Conservation (phyloP, 2,329 filamentous ascomycete genomes). For the Cladosporium phlei region DNA sequence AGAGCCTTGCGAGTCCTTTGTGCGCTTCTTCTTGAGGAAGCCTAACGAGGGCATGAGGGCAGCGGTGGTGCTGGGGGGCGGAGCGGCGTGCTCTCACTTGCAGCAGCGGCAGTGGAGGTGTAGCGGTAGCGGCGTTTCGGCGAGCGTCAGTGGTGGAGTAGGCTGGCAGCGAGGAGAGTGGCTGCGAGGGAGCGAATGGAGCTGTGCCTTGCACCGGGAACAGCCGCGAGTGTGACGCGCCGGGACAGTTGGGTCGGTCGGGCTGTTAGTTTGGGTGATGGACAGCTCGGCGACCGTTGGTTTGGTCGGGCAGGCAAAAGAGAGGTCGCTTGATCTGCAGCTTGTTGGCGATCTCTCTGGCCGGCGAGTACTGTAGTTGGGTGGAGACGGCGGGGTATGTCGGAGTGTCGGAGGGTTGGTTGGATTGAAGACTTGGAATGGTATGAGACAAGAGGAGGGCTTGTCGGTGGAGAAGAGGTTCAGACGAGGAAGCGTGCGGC, state of each 20-base stretch:
- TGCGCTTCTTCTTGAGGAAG: constrained; percentile 98
- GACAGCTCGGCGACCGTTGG: constrained; percentile 5
- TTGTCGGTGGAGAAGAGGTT: not conserved
- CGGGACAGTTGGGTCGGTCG: no score
- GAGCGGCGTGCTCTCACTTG: constrained; percentile 14
- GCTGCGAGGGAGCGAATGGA: constrained; percentile 7
- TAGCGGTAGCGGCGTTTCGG: constrained; percentile 1
- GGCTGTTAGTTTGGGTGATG: not conserved
- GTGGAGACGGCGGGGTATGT: constrained; percentile 13
- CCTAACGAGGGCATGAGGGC: constrained; percentile 82
- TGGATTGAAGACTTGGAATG: no score
- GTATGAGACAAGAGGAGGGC: no score
- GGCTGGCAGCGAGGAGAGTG: no score
- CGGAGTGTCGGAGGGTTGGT: no score
- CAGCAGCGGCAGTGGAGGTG: constrained; percentile 11
- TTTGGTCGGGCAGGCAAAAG: no score
- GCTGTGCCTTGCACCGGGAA: constrained; percentile 9
- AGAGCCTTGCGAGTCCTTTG: constrained; percentile 70
- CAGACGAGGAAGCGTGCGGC: no score
- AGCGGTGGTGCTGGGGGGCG: constrained; percentile 12
- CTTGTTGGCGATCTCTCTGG: no score
- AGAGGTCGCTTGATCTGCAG: no score
- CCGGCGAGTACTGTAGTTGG: no score
- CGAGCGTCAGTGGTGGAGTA: constrained; percentile 11
- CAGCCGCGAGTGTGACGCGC: constrained; percentile 6